Evolutionary conservation across 257 asterid species (phyloP), one percentile per base, ranked within the genome.

Genomic region (Solanum microdontum): DNA sequence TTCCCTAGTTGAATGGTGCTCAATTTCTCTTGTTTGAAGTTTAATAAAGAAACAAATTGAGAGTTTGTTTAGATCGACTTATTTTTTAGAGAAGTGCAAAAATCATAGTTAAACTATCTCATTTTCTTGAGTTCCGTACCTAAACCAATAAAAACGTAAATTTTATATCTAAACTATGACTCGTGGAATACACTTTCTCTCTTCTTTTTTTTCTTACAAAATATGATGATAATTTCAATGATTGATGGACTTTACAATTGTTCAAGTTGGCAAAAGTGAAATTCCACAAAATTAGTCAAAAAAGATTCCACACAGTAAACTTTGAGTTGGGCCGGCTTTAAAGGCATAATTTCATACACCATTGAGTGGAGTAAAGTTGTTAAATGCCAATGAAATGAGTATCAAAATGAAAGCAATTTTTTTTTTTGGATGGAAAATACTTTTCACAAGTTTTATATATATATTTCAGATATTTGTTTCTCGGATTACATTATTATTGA

Each of bases 201-300:
- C 0, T 76, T 3, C 4, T 32, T 39, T 11, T 11, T 13, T 12
- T 39, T n/a, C 64, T 79, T 45, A 45, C 5, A 28, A 28, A 80
- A 14, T 3, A 43, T 80, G 26, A 45, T 80, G 85, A 80, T 80
- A 80, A 17, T 45, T 28, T 45, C 68, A 80, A 28, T 79, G 43
- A 28, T 15, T 45, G 69, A 9, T 26, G 66, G 66, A 82, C 85
- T 82, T 82, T 48, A 82, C 84, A 79, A 43, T 80, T 80, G 40
- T 11, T 3, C 39, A 2, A 45, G 84, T 80, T 23, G 84, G 9
- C 26, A 80, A 33, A 80, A 45, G 19, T 45, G 37, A 45, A 15
- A 45, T 45, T 43, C 26, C 66, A 45, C 23, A 26, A 80, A 7
- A 43, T 80, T 80, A 4, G 40, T 45, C 68, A 43, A 79, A 79